Evolutionary conservation across 768 basidiomycete genomes (phyloP).

Genomic region (Floccularia luteovirens): DNA sequence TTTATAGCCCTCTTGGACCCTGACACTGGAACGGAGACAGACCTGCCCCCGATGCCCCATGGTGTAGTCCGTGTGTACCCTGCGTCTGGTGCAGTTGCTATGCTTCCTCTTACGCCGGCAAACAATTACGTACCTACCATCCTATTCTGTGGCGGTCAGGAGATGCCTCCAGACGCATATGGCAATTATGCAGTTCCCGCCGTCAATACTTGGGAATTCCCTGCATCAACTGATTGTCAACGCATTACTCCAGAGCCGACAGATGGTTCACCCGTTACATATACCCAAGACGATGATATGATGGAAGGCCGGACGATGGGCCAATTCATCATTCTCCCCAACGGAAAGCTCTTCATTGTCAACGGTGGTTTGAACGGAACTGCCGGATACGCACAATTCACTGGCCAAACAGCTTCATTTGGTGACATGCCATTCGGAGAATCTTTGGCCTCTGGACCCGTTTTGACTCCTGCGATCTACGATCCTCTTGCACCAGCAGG

Average conservation of each 20-base stretch:
- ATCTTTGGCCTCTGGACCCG: conserved; percentile 75
- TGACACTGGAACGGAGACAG: conserved; percentile 45
- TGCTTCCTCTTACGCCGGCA: conserved; percentile 85
- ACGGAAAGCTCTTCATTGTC: conserved; percentile 69
- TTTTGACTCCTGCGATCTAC: conserved; percentile 77
- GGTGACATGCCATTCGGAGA: conserved; percentile 59
- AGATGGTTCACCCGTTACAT: conserved; percentile 53
- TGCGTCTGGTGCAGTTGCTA: conserved; percentile 79
- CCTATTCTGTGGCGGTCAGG: conserved; percentile 86
- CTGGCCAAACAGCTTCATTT: conserved; percentile 35
- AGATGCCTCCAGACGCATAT: conserved; percentile 66
- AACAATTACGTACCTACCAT: conserved; percentile 85
- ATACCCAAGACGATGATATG: conserved; percentile 71
- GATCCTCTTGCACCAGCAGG: conserved; percentile 69
- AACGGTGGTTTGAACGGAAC: conserved; percentile 86
- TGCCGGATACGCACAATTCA: conserved; percentile 71
- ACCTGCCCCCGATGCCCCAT: conserved; percentile 66
- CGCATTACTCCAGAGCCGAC: conserved; percentile 81
- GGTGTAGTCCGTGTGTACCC: conserved; percentile 80
- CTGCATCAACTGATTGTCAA: conserved; percentile 68
- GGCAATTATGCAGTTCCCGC: conserved; percentile 72
- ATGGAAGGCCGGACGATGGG: conserved; percentile 81
- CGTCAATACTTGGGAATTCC: conserved; percentile 67
- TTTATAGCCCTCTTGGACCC: conserved; percentile 43
- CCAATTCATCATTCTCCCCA: conserved; percentile 79